These are phyloP conservation scores for Diaporthe eres DNA, from an alignment of 2,329 filamentous ascomycete genomes.

Conservation along the genomic window DNA sequence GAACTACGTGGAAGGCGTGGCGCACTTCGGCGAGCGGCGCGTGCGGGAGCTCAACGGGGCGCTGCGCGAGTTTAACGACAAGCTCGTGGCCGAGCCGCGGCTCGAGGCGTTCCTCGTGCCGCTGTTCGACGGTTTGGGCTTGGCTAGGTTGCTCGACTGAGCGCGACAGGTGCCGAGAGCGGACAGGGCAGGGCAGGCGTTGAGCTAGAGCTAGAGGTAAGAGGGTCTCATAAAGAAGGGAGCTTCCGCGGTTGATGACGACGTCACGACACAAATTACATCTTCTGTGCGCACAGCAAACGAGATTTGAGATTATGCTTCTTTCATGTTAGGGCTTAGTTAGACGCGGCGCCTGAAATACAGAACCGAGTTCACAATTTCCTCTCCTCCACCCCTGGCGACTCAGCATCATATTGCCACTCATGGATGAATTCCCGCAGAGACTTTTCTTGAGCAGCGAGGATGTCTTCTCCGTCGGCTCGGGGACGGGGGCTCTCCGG, in stretches of 20 bases:
- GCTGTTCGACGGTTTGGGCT: constrained; percentile 55
- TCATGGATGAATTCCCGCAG: constrained; percentile 24
- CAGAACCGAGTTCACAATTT: neutral
- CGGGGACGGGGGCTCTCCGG: neutral
- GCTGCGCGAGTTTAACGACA: constrained; percentile 54
- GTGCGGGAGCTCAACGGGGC: constrained; percentile 29
- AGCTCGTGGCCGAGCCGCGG: constrained; percentile 48
- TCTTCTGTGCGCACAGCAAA: neutral
- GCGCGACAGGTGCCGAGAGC: neutral
- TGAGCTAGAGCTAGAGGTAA: neutral
- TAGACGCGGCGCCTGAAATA: neutral
- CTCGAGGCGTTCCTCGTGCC: constrained; percentile 56
- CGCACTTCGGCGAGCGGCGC: constrained; percentile 33
- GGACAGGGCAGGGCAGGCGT: neutral
- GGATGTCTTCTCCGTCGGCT: neutral
- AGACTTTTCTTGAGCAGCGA: neutral
- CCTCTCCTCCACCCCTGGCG: neutral
- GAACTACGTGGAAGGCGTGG: constrained; percentile 25
- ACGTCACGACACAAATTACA: neutral
- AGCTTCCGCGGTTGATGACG: neutral
- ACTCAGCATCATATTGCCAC: constrained; percentile 5
- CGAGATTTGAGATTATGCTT: neutral
- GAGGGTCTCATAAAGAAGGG: neutral
- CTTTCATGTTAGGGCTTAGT: neutral
- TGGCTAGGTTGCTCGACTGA: constrained; percentile 49